A percentile compares a stretch with the other conserved stretches of the same genome.
These are phyloP conservation scores for Diaporthe velutina DNA, from an alignment of 2,329 filamentous ascomycete genomes.

Conservation along the genomic window DNA sequence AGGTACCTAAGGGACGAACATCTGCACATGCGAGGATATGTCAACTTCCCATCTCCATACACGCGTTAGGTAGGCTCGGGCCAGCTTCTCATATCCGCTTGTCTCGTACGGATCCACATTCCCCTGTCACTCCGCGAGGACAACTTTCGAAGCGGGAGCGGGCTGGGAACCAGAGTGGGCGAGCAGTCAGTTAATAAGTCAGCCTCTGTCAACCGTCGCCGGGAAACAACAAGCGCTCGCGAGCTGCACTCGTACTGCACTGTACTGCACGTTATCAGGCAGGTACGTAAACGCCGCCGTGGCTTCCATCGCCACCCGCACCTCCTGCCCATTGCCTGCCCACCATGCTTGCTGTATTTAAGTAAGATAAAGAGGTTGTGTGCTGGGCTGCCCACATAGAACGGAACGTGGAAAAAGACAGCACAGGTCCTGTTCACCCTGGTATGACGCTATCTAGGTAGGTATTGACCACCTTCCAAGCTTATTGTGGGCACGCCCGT, in stretches of 20 bases:
- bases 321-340: not conserved
- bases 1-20: conserved; percentile 25
- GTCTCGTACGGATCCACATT: not conserved
- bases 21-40: conserved; percentile 10
- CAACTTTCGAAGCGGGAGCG: not conserved
- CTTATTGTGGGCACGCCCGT: conserved; percentile 17
- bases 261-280: not conserved
- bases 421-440: not conserved
- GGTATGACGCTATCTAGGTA: conserved; percentile 15
- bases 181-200: not conserved
- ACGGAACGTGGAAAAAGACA: not conserved
- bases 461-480: conserved; percentile 8
- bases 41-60: not conserved
- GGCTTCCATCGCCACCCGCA: not conserved
- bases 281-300: conserved; percentile 7
- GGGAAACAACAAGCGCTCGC: conserved; percentile 13
- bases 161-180: not conserved
- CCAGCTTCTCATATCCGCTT: not conserved
- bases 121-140: not conserved
- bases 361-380: not conserved
- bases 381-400: not conserved
- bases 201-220: not conserved
- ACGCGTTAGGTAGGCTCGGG: not conserved
- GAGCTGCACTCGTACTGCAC: not conserved
- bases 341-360: not conserved